Evolutionary conservation across 1,139 yeast genomes (phyloP), one percentile per base, ranked within the genome.

Genomic region (Sugiyamaella castrensis): DNA sequence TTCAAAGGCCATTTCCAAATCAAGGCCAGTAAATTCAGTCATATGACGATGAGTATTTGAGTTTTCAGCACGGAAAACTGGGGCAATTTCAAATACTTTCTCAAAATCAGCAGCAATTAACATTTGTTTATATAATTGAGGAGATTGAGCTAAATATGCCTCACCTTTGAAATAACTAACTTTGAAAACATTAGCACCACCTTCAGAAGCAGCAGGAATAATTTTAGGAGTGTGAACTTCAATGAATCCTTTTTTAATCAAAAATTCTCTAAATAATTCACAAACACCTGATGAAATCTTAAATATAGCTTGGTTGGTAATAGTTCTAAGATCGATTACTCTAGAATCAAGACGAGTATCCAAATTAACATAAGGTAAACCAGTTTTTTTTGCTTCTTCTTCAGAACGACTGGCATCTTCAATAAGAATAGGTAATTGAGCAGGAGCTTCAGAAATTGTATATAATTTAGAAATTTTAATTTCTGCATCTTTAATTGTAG

Each of bases 61-160:
- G 77, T 92, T 92, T 72, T 92, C 99, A 51, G 99, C 99, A 72
- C 99, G 82, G 80, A 92, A 92, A 48, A 92, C 98, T 43, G 99
- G 98, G 1, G 94, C 98, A 63, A 92, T 79, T 74, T 92, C 99
- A 66, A 82, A 94, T 45, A 92, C 99, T 63, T 80, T 82, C 74
- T 92, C 98, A 64, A 92, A 92, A 73, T 92, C 99, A 54, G 96
- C 95, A 47, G 97, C 96, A 71, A 92, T 92, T 68, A 92, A 80
- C 79, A 92, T 96, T 75, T 92, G 98, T 76, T 92, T 92, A 78
- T 92, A 88, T 61, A 92, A 79, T 75, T 92, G 99, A 46, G 99
- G 99, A 39, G 97, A 88, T 75, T 92, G 99, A 30, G 99, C 98
- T 66, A 92, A 76, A 71, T 79, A 92, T 8, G 98, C 98, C 56